Evolutionary conservation across 805 yeast species (phyloP).

Genomic region (Sungouiozyma intestinalis): DNA sequence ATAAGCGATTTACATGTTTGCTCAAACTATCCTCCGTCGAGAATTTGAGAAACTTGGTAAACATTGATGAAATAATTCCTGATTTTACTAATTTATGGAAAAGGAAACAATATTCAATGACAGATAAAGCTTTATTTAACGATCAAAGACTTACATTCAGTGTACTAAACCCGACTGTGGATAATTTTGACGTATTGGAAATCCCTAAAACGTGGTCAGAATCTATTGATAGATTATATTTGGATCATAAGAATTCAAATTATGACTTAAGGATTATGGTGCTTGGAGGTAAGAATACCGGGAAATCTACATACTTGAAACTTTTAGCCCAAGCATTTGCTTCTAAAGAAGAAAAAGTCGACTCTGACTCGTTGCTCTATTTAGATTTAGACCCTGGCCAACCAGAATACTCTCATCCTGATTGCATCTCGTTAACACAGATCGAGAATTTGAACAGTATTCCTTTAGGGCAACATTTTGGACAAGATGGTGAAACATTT

Average conservation of each 20-base stretch:
- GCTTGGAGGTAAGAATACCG: conserved; percentile 56
- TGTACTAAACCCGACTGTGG: conserved; percentile 7
- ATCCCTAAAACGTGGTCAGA: conserved; percentile 17
- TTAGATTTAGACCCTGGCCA: conserved; percentile 88
- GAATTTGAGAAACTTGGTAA: conserved; percentile 8
- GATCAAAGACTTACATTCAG: conserved; percentile 8
- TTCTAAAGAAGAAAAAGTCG: conserved; percentile 8
- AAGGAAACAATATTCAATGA: conserved; percentile 4
- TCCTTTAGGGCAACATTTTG: conserved; percentile 18
- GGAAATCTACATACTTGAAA: conserved; percentile 66
- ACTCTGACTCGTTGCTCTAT: conserved; percentile 31
- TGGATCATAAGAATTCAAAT: conserved; percentile 14
- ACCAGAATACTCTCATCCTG: conserved; percentile 67
- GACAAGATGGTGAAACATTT: conserved; percentile 11
- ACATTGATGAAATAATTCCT: conserved; percentile 10
- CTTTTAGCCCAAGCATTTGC: conserved; percentile 42
- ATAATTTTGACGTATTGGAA: conserved; percentile 9
- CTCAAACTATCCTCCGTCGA: conserved; percentile 11
- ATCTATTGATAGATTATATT: conserved; percentile 14
- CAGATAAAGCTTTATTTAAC: background rate
- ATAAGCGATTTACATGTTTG: conserved; percentile 17
- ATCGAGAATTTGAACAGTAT: conserved; percentile 6
- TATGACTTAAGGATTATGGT: conserved; percentile 27
- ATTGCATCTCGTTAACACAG: conserved; percentile 47
- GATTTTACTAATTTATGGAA: conserved; percentile 19